These are phyloP conservation scores for Jaltomata sinuosa DNA, from an alignment of 257 asterid genomes.

Conservation along the genomic window DNA sequence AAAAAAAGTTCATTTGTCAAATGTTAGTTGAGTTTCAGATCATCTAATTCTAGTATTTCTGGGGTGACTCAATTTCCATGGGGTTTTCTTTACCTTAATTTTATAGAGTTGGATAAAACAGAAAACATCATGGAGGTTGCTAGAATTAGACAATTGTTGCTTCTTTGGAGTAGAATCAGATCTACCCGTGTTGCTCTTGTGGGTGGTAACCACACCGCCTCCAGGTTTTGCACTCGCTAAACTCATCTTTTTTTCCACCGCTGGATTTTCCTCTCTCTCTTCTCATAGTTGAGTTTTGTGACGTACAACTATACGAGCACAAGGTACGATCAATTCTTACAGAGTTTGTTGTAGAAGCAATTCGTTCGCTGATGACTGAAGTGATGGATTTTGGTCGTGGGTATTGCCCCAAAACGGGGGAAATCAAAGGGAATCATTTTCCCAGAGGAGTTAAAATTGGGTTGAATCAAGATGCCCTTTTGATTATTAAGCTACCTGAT, in stretches of 20 bases:
- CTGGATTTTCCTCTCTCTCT: constrained; percentile 15
- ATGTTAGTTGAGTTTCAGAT: constrained; percentile 14
- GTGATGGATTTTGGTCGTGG: constrained; percentile 30
- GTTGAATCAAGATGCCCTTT: constrained; percentile 25
- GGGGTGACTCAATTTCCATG: background rate
- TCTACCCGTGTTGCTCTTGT: constrained; percentile 50
- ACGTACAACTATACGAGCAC: background rate
- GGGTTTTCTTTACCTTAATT: background rate
- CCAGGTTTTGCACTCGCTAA: constrained; percentile 82
- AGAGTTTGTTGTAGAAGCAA: background rate
- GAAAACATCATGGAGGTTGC: constrained; percentile 49
- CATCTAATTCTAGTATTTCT: background rate
- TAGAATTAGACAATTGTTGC: constrained; percentile 47
- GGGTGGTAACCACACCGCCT: constrained; percentile 87
- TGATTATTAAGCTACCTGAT: constrained; percentile 49
- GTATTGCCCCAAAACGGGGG: constrained; percentile 3
- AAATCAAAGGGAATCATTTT: constrained; percentile 5
- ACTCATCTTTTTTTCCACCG: background rate
- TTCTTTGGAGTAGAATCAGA: constrained; percentile 40
- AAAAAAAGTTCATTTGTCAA: background rate
- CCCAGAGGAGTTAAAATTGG: constrained; percentile 18
- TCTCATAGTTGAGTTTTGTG: constrained; percentile 5
- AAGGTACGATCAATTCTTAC: background rate
- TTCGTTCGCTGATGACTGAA: background rate
- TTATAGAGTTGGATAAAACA: background rate